A percentile compares a stretch with the other conserved stretches of the same genome.
These are phyloP conservation scores for Platanthera zijinensis DNA, from an alignment of 106 monocot genomes.

Conservation along the genomic window DNA sequence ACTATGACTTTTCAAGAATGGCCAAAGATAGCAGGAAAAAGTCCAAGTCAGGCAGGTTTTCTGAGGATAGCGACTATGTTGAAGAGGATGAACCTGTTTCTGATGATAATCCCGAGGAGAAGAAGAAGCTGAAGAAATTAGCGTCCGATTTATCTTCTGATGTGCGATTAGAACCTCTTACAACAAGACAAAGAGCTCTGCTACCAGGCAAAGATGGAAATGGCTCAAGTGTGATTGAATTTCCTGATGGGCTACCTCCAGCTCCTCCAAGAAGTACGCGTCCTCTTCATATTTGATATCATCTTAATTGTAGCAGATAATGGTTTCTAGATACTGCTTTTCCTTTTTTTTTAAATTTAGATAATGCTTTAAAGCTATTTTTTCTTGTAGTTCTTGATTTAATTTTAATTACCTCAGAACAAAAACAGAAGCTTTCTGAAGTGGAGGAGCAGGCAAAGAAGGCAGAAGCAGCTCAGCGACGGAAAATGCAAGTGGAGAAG, in stretches of 20 bases:
- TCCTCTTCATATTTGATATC: not conserved
- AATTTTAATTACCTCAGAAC: constrained; percentile 27
- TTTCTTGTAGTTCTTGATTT: not conserved
- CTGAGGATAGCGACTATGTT: constrained; percentile 39
- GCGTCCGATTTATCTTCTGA: constrained; percentile 20
- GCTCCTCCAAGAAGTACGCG: constrained; percentile 67
- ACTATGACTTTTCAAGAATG: constrained; percentile 23
- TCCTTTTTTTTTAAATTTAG: too few relatives aligned
- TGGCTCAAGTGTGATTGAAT: constrained; percentile 54
- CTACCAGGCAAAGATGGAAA: constrained; percentile 45
- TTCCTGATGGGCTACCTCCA: constrained; percentile 71
- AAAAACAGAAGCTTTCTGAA: constrained; percentile 90
- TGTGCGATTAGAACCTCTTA: constrained; percentile 45
- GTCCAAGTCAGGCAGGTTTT: constrained; percentile 19
- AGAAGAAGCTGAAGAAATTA: constrained; percentile 32
- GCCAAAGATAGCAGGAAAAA: constrained; percentile 31
- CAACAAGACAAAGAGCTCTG: constrained; percentile 62
- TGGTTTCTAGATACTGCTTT: not conserved
- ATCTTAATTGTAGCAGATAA: not conserved
- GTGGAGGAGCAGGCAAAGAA: constrained; percentile 87
- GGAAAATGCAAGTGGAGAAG: constrained; percentile 94
- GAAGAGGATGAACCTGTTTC: constrained; percentile 58
- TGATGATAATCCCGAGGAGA: constrained; percentile 31
- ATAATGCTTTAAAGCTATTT: too few relatives aligned
- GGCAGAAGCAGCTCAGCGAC: constrained; percentile 82